Evolutionary conservation across 257 asterid species (phyloP).

Genomic region (Solanum ossicruentum): DNA sequence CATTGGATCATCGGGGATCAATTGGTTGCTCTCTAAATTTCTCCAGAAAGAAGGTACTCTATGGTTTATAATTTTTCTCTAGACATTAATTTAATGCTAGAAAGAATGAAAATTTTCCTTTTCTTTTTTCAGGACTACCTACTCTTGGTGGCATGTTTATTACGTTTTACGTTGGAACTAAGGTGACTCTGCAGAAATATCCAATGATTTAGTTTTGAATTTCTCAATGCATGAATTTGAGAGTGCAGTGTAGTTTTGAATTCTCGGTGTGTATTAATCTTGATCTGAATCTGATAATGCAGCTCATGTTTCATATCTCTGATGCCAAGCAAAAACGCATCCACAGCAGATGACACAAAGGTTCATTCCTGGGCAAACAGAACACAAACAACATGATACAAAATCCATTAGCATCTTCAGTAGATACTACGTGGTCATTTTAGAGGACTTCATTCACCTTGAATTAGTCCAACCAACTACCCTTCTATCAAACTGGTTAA

Average conservation of each 20-base stretch:
- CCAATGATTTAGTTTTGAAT: not conserved
- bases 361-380: not conserved
- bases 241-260: not conserved
- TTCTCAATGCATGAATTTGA: conserved; percentile 3
- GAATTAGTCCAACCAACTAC: not conserved
- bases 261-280: conserved; percentile 2
- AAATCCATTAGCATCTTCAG: not conserved
- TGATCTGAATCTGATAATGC: conserved; percentile 14
- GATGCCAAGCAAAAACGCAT: conserved; percentile 45
- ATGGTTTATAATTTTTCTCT: not conserved
- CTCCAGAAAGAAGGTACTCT: conserved; percentile 50
- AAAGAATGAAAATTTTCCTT: not conserved
- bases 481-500: not conserved
- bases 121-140: conserved; percentile 46
- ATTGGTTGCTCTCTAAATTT: conserved; percentile 73
- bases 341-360: not conserved
- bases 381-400: not conserved
- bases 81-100: not conserved
- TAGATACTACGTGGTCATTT: not conserved
- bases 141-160: conserved; percentile 58
- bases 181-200: conserved; percentile 31
- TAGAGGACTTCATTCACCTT: not conserved
- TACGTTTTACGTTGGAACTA: conserved; percentile 82
- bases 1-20: conserved; percentile 89
- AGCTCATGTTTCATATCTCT: conserved; percentile 89